phyloP scores from a whole-genome alignment of 73 alveolate species.

The Durusdinium trenchii region DNA sequence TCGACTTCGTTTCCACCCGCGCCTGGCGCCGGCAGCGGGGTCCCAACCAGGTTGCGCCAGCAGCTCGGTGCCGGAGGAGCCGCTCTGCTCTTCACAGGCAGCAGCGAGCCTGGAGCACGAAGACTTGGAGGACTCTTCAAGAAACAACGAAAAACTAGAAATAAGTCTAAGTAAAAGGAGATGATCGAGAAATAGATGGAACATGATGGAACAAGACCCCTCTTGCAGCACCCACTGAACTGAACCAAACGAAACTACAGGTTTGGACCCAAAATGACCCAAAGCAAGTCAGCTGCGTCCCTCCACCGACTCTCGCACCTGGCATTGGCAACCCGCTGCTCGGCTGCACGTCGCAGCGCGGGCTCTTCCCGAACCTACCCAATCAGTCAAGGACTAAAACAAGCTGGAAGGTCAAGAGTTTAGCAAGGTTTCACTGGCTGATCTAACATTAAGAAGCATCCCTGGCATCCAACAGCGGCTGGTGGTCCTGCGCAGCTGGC shows the following conservation, averaged over 20 bases:
- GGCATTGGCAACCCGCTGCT: conserved; percentile 61
- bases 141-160: no score
- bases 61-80: not conserved
- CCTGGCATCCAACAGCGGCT: not conserved
- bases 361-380: conserved; percentile 60
- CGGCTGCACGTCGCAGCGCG: conserved; percentile 51
- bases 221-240: not conserved
- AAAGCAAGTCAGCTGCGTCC: not conserved
- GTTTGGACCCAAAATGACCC: not conserved
- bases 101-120: no score
- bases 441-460: not conserved
- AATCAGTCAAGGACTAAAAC: not conserved
- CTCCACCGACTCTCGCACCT: not conserved
- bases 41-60: conserved; percentile 53
- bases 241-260: not conserved
- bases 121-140: no score
- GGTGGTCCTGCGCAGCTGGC: not conserved
- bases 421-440: not conserved
- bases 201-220: no score
- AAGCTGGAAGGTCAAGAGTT: no score
- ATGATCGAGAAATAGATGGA: no score
- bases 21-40: conserved; percentile 64
- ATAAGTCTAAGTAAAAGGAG: no score
- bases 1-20: not conserved
- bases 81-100: not conserved